phyloP scores from a whole-genome alignment of 108 stramenopile species.

The Chaetoceros muelleri region DNA sequence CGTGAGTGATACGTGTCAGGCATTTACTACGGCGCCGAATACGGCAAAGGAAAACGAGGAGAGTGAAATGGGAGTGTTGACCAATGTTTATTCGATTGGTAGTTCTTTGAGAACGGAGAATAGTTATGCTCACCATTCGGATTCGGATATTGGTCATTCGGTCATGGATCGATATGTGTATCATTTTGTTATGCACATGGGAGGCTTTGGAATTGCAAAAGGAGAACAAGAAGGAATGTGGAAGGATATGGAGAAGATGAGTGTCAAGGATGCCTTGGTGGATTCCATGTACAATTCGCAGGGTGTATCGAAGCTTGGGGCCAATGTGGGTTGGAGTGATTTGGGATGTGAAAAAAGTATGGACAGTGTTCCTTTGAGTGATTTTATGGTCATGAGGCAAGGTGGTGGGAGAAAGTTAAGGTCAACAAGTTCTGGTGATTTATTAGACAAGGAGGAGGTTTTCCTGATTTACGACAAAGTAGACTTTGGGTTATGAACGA shows the following conservation, averaged over 20 bases:
- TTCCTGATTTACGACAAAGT: background rate
- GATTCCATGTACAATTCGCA: background rate
- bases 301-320: background rate
- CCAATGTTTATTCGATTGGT: conserved; percentile 66
- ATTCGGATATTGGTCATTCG: conserved; percentile 39
- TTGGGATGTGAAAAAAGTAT: background rate
- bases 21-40: conserved; percentile 41
- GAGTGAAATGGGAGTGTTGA: conserved; percentile 25
- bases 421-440: background rate
- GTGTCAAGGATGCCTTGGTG: background rate
- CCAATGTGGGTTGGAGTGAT: background rate
- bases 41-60: background rate
- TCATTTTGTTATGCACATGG: conserved; percentile 10
- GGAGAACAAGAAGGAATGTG: background rate
- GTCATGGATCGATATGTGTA: conserved; percentile 74
- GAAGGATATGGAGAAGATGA: background rate
- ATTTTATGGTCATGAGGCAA: background rate
- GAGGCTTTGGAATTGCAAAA: background rate
- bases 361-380: background rate
- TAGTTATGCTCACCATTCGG: conserved; percentile 68
- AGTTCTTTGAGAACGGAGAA: conserved; percentile 56
- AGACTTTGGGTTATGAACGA: no score
- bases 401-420: background rate
- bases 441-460: background rate
- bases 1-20: conserved; percentile 93